Conservation (phyloP, 2,329 filamentous ascomycete genomes). For the Dactylellina sp. region DNA sequence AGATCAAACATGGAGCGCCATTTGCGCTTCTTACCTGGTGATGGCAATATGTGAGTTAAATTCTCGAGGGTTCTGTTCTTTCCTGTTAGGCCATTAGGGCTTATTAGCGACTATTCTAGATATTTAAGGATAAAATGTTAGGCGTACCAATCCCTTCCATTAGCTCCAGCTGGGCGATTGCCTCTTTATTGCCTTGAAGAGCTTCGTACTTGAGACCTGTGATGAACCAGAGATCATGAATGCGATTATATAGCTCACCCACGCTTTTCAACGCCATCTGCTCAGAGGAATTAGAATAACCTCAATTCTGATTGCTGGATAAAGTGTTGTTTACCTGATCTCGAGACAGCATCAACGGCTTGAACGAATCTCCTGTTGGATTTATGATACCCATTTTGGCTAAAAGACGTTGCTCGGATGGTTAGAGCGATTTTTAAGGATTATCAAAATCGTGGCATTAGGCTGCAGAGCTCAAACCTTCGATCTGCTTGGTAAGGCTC, state of each 20-base stretch:
- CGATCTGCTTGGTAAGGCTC: conserved; percentile 16
- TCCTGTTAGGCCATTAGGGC: not conserved
- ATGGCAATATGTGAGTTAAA: conserved; percentile 1
- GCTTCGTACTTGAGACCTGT: conserved; percentile 29
- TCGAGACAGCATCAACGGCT: conserved; percentile 3
- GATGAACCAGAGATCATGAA: conserved; percentile 42
- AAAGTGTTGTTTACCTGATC: conserved; percentile 10
- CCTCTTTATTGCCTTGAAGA: conserved; percentile 22
- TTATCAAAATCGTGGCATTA: too few species aligned
- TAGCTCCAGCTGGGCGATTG: not conserved
- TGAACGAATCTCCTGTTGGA: conserved; percentile 14
- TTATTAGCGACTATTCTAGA: too few species aligned
- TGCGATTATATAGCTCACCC: conserved; percentile 28
- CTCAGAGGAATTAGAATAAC: not conserved
- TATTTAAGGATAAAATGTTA: too few species aligned
- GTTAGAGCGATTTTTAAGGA: too few species aligned
- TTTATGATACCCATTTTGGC: conserved; percentile 14
- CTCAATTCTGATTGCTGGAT: not conserved
- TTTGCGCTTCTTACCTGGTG: not conserved
- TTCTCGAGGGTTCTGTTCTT: conserved; percentile 3
- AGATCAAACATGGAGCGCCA: not conserved
- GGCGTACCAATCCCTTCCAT: conserved; percentile 31
- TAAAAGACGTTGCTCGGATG: not conserved
- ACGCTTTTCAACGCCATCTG: conserved; percentile 26
- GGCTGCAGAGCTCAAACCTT: too few species aligned